These are phyloP conservation scores for Nepenthes mirabilis DNA, from an alignment of 148 eudicot species.

Conservation along the genomic window DNA sequence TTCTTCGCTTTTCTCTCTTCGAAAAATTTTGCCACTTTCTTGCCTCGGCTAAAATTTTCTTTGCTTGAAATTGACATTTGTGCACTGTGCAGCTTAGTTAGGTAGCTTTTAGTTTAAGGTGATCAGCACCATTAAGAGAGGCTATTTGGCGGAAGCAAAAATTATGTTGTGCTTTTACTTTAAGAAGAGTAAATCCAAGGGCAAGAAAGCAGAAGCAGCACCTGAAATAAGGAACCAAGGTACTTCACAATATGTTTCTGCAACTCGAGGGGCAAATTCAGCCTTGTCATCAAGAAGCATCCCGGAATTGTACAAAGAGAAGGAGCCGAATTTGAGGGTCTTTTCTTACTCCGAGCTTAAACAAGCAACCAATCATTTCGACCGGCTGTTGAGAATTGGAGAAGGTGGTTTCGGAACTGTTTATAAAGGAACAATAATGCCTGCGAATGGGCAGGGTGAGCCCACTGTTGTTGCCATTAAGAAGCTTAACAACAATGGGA, in stretches of 20 bases:
- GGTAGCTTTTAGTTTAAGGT: too few relatives aligned
- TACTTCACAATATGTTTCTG: conserved; percentile 8
- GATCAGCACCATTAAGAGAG: too few relatives aligned
- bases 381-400: conserved; percentile 44
- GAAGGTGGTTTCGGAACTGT: conserved; percentile 69
- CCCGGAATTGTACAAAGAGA: conserved; percentile 38
- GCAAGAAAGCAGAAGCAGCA: conserved; percentile 18
- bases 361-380: conserved; percentile 43
- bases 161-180: too few relatives aligned
- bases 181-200: too few relatives aligned
- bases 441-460: conserved; percentile 16
- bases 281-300: conserved; percentile 32
- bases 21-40: too few relatives aligned
- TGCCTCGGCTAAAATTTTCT: too few relatives aligned
- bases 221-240: conserved; percentile 24
- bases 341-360: conserved; percentile 33
- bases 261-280: conserved; percentile 17
- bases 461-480: conserved; percentile 49
- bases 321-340: conserved; percentile 36
- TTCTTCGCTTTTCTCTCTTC: too few relatives aligned
- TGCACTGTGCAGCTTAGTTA: too few relatives aligned
- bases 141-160: too few relatives aligned
- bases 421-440: conserved; percentile 39
- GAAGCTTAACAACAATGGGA: conserved; percentile 45
- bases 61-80: too few relatives aligned